Base-by-base conservation (phyloP, 1,284 basidiomycete genomes). In the Apiotrichum siamense region DNA sequence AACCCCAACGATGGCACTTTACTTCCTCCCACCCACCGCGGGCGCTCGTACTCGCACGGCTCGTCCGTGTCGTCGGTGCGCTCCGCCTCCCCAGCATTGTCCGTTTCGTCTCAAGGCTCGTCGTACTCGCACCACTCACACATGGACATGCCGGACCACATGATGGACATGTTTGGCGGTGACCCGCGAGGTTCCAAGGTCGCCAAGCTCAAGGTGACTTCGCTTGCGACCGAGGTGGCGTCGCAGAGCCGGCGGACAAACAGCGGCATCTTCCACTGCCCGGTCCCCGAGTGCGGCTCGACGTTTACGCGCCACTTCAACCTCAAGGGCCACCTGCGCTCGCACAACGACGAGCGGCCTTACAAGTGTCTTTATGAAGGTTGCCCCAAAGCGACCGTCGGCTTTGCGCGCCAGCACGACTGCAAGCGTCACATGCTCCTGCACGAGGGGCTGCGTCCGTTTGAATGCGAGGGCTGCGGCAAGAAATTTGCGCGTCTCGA, bases 321-420 rank as follows among this genome's bases (percentile, higher is more conserved):
- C 54, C 54, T 77, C 52, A 70, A 77, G 83, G 92, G 93, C 45
- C 93, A 97, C 76, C 73, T 97, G 60, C 83, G 92, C 62, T 94
- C 91, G n/a, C 92, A 97, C 72, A 94, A 91, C 24, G 91, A 94
- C 70, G 90, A 96, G 74, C 79, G 90, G 52, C 92, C 92, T 31
- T 97, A 90, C 75, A 83, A 90, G 57, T 97, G 92, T 71, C 83
- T 87, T 53, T 92, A 87, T 81, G 87, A 88, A 3, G 90, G 88
- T 15, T 97, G 92, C 72, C 87, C 86, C 64, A 96, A 96, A 69
- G 85, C 68, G 11, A 61, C 61, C 13, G 59, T 70, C 6, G 72
- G 88, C 23, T 96, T 96, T 68, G 92, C 92, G 31, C 81, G 92
- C 41, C 88, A 92, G 70, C 91, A 96, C 72, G 92, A 97, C 72